A percentile compares a stretch with the other conserved stretches of the same genome.
Evolutionary conservation across 2,329 filamentous ascomycete genomes (phyloP).

Genomic region (Sporothrix luriei): DNA sequence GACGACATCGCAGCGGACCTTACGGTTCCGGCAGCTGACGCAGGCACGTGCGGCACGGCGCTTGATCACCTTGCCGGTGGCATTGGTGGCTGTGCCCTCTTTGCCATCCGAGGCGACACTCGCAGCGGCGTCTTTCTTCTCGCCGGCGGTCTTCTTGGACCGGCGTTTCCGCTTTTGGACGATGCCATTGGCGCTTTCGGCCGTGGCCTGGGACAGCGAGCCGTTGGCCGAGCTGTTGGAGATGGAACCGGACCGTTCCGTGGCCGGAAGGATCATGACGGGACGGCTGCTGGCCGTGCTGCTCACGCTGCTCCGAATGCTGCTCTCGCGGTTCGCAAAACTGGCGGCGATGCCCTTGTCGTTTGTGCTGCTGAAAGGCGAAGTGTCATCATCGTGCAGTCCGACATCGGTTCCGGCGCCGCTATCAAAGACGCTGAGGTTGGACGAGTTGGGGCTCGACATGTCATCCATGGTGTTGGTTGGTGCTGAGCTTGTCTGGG

Average conservation of each 20-base stretch:
- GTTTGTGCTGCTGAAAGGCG: constrained; percentile 33
- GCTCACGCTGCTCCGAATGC: constrained; percentile 32
- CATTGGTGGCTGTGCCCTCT: constrained; percentile 41
- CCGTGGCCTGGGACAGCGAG: neutral
- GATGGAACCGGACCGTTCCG: constrained; percentile 12
- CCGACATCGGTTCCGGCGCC: constrained; percentile 29
- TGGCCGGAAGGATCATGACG: constrained; percentile 28
- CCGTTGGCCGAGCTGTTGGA: constrained; percentile 23
- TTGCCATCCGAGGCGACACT: constrained; percentile 31
- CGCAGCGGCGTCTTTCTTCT: constrained; percentile 32
- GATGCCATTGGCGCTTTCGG: constrained; percentile 16
- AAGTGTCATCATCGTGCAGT: constrained; percentile 34
- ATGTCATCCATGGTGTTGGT: constrained; percentile 34
- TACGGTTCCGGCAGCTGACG: constrained; percentile 82
- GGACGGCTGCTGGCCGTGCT: constrained; percentile 25
- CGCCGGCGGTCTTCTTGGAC: constrained; percentile 33
- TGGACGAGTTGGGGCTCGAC: constrained; percentile 35
- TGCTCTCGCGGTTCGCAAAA: constrained; percentile 23
- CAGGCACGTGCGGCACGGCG: constrained; percentile 89
- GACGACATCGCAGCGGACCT: constrained; percentile 92
- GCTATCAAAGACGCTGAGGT: constrained; percentile 35
- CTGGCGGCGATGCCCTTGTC: neutral
- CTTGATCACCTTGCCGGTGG: constrained; percentile 62
- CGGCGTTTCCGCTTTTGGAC: constrained; percentile 33
- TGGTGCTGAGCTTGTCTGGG: neutral